Evolutionary conservation across 805 yeast species (phyloP).

Genomic region (Candida sanyiensis): DNA sequence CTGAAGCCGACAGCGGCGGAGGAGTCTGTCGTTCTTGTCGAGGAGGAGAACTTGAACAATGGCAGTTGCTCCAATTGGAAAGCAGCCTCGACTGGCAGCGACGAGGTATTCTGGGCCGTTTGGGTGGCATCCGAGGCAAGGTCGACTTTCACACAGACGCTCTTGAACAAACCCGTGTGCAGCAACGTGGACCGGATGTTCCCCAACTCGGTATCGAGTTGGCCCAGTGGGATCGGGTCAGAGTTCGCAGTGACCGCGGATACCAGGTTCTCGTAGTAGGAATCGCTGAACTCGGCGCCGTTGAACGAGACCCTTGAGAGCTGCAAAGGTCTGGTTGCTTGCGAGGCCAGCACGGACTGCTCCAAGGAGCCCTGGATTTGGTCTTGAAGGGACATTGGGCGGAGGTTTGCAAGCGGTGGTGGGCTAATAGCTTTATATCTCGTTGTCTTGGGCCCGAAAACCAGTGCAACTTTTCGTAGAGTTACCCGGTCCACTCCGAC

Average conservation of each 20-base stretch:
- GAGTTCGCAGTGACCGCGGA: constrained; percentile 33
- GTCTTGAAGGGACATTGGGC: constrained; percentile 6
- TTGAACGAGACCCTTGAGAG: constrained; percentile 17
- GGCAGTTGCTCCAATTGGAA: constrained; percentile 35
- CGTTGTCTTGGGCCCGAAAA: too few species aligned
- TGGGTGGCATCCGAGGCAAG: constrained; percentile 28
- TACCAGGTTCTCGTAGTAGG: constrained; percentile 42
- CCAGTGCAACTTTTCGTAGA: too few species aligned
- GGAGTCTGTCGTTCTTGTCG: constrained; percentile 31
- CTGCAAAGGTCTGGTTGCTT: constrained; percentile 18
- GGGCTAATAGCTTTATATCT: too few species aligned
- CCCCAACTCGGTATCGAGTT: constrained; percentile 32
- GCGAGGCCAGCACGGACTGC: neutral
- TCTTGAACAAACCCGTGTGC: constrained; percentile 41
- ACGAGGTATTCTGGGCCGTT: too few species aligned
- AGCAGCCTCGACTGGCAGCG: constrained; percentile 42
- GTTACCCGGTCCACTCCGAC: too few species aligned
- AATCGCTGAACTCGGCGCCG: constrained; percentile 34
- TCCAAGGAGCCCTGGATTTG: neutral
- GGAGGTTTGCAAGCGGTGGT: too few species aligned
- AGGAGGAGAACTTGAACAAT: constrained; percentile 27
- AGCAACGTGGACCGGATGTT: constrained; percentile 31
- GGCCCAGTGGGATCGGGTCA: constrained; percentile 31
- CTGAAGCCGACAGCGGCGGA: constrained; percentile 31
- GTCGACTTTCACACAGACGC: constrained; percentile 36